Base-by-base conservation (phyloP, 179 eudicot genomes). In the Carnegiea gigantea region DNA sequence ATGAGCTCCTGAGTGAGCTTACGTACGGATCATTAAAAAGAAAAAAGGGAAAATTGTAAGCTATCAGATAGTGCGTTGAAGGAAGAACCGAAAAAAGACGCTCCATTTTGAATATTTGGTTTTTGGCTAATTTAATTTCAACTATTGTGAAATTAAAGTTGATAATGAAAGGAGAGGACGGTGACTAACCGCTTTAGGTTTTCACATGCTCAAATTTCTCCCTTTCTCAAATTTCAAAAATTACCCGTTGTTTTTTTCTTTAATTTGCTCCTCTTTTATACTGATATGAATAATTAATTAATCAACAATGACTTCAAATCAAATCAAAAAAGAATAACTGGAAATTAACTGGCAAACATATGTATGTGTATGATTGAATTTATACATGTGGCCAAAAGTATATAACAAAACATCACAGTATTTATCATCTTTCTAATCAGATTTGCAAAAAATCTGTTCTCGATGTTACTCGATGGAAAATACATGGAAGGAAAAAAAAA, bases 121-220 rank as follows among this genome's bases (percentile, higher is more conserved):
- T 15, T 68, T 36, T 77, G 9, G 44, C 44, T 40, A 7, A 5
- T 40, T 7, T 77, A 46, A 12, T 13, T 51, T 38, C 70, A 75
- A 75, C 75, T 48, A 38, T 78, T 17, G 21, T 65, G 65, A 82
- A 79, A 33, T 33, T 33, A 33, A 33, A 67, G 76, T 14, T 75
- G 79, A 75, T 60, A 36, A 72, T 54, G 77, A 79, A 36, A 54
- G 72, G 57, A 17, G 33, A 57, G 64, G 79, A 83, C 54, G 54
- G 79, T 67, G 82, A 83, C 81, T 38, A 75, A 40, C 49, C 14
- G 30, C 23, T 82, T 49, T 26, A 67, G 72, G 40, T 67, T 26
- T 71, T 78, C 48, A 38, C 46, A 77, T 77, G 59, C 38, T 78
- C 53, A 38, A 10, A 54, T 23, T 5, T 33, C 40, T 4, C 40